Evolutionary conservation across 2,329 filamentous ascomycete genomes (phyloP), one percentile per base, ranked within the genome.

Genomic region (Stenocarpella maydis): DNA sequence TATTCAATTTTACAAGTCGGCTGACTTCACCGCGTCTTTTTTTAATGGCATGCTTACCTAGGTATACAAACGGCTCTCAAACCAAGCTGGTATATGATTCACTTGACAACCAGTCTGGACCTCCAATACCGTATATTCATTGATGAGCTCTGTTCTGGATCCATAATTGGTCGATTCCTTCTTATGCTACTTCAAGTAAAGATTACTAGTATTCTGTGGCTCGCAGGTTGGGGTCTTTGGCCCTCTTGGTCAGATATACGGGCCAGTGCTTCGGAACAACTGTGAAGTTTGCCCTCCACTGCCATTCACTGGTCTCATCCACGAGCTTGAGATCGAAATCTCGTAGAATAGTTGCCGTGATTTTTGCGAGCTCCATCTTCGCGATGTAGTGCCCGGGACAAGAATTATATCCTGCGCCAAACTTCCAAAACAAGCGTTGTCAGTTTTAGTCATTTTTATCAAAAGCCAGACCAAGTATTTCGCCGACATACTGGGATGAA

Each of bases 201-300:
- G n/a, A n/a, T n/a, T n/a, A n/a, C n/a, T n/a, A n/a, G n/a, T n/a
- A 6, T 17, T 34, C 53, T 15, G 50, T 14, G 9, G 19, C 39
- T 43, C 19, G 26, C 9, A 21, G 5, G 2, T 15, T 45, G 17
- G 19, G 3, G 5, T 61, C 5, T 9, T 21, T 34, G 19, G 17
- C 24, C 26, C 55, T 61, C 14, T 47, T 47, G 55, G 15, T 61
- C 41, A 75, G 54, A 55, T 73, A 73, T 7, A 71, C 71, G 4
- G 74, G 74, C 74, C 74, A 76, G 6, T 65, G 50, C 21, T 74
- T 69, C 2, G 75, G 74, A 12, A 75, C 71, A 2, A 73, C 68
- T 7, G 71, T 75, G 43, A 77, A 75, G 37, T 74, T 73, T 2
- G 74, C 74, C 66, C 73, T 74, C 61, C 71, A 77, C 31, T 58